Base-by-base conservation (phyloP, 495 filamentous ascomycete genomes). In the Talaromyces stipitatus region DNA sequence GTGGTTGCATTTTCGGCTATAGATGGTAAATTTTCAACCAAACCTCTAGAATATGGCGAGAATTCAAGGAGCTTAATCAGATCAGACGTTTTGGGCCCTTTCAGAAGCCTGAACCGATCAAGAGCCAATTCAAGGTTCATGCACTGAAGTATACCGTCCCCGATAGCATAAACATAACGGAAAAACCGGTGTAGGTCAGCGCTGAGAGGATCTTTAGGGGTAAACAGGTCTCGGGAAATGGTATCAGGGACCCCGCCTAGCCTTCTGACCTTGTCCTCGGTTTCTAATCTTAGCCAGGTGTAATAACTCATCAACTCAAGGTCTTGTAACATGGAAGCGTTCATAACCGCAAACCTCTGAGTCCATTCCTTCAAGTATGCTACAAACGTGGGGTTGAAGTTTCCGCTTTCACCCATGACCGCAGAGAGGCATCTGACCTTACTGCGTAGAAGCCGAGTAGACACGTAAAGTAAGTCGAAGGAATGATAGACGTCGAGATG, bases 401-500 rank as follows among this genome's bases (percentile, higher is more conserved):
- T 3, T 47, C 23, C n/a, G n/a, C n/a, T n/a, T n/a, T n/a, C n/a
- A n/a, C n/a, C 43, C 43, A 23, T 26, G 5, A n/a, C 20, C 12
- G n/a, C n/a, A n/a, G n/a, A n/a, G n/a, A n/a, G n/a, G n/a, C n/a
- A n/a, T n/a, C n/a, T n/a, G 24, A 12, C 12, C 14, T 48, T 20
- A 48, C 20, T 26, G 14, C 12, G 4, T 26, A 48, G 14, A 26
- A 7, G 6, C 24, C 45, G 45, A n/a, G 20, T 24, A 26, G 28
- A 14, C 3, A 56, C 4, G 3, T 51, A 16, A 0, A 57, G 29
- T 11, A 65, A 22, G 0, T 60, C 29, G 12, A 72, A 64, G 14
- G 65, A 62, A 12, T 65, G 62, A 22, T 64, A 57, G 28, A 67
- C 60, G 62, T 72, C 68, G 9, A 72, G 61, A 38, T 71, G 68